Evolutionary conservation across 1,139 yeast genomes (phyloP), one percentile per base, ranked within the genome.

Genomic region (Yamadazyma dushanensis): DNA sequence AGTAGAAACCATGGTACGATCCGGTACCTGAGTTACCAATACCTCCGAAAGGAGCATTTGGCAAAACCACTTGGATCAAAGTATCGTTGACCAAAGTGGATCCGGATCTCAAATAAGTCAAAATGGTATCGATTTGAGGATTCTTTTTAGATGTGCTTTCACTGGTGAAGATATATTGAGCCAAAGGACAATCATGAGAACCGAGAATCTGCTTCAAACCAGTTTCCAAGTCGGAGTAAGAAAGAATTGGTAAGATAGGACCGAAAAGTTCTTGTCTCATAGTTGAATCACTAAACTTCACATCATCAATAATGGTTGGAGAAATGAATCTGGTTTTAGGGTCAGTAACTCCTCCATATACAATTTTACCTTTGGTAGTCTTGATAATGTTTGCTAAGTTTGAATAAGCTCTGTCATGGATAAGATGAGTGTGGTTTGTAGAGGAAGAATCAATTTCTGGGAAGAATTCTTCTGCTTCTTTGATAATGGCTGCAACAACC

Each of bases 31-130:
- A 86, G 20, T 62, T 58, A 14, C 97, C 97, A 40, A 89, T 63
- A 25, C 98, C 98, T 27, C 97, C 97, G 61, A 92, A 90, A 20
- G 97, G 97, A 5, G 88, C 77, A 40, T 73, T 72, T n/a, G 70
- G 48, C 39, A 86, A 70, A 1, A 78, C 90, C 29, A 78, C 89
- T 44, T 89, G 96, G 52, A 87, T 47, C 38, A 88, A 40, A 1
- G 81, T 73, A 45, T 90, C 97, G 54, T 89, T 88, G 43, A 87
- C 66, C 31, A 79, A 57, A 11, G 80, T 67, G 8, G 78, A 88
- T 17, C 97, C 97, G 0, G 95, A 82, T 51, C 95, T 74, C 16
- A 88, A 66, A 13, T 67, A 54, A 5, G 65, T 58, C 41, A 75
- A 61, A 36, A 89, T 75, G 32, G 55, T 54, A 28, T 80, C 68